Percentiles rank a stretch among this genome's conserved stretches.
Conservation (phyloP, 495 filamentous ascomycete genomes). For the Penicillium canariense region DNA sequence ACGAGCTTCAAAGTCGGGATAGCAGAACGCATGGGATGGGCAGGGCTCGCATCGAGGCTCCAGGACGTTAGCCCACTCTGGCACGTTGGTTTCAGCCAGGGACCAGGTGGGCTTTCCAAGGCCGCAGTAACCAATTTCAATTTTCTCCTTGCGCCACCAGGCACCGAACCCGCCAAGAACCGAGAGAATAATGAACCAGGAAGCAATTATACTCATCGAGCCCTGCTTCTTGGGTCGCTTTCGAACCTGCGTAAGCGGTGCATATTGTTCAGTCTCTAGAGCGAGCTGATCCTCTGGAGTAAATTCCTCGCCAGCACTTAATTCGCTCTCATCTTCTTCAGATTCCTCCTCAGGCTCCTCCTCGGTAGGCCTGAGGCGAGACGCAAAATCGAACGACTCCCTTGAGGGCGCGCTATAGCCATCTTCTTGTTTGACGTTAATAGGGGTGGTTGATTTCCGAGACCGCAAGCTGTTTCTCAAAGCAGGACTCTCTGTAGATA, state of each 20-base stretch:
- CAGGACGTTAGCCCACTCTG: conserved; percentile 63
- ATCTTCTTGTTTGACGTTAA: conserved; percentile 38
- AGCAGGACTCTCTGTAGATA: conserved; percentile 35
- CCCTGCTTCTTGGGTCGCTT: conserved; percentile 35
- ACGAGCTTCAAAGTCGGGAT: conserved; percentile 65
- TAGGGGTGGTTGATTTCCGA: conserved; percentile 35
- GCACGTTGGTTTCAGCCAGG: conserved; percentile 52
- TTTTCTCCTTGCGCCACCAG: conserved; percentile 92
- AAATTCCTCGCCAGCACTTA: conserved; percentile 83
- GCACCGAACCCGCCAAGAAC: conserved; percentile 68
- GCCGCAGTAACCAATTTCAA: conserved; percentile 92
- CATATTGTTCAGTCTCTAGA: conserved; percentile 53
- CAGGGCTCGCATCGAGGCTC: conserved; percentile 90
- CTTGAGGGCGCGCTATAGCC: conserved; percentile 34
- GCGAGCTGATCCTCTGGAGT: conserved; percentile 86
- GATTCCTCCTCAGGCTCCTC: conserved; percentile 32
- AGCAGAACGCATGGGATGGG: conserved; percentile 88
- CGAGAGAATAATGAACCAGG: conserved; percentile 64
- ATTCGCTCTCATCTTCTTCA: conserved; percentile 38
- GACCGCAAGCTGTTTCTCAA: conserved; percentile 37
- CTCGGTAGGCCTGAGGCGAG: conserved; percentile 22
- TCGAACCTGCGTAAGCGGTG: conserved; percentile 31
- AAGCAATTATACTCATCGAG: conserved; percentile 45
- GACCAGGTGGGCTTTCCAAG: conserved; percentile 66
- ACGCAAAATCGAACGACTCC: conserved; percentile 48